These are phyloP conservation scores for Astraeus odoratus DNA, from an alignment of 768 basidiomycete genomes.

Conservation along the genomic window DNA sequence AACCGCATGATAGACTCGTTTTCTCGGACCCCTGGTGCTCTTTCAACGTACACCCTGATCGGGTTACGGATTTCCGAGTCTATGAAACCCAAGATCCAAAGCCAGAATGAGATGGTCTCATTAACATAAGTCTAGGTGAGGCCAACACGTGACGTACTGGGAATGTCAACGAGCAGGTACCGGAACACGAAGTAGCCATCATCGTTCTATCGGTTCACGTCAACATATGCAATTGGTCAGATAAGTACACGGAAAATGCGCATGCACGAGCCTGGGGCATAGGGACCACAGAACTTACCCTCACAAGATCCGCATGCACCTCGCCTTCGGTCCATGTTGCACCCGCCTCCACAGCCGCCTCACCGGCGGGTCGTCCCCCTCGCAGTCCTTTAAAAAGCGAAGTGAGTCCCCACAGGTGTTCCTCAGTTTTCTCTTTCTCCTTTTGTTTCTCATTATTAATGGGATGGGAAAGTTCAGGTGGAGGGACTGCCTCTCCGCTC, in stretches of 20 bases:
- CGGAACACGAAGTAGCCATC: constrained; percentile 74
- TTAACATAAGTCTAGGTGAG: constrained; percentile 4
- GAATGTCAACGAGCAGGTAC: constrained; percentile 74
- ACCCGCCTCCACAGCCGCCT: constrained; percentile 30
- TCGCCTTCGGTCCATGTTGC: constrained; percentile 65
- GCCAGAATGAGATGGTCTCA: constrained; percentile 6
- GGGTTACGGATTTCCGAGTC: constrained; percentile 58
- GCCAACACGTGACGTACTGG: constrained; percentile 46
- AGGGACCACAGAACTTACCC: constrained; percentile 38
- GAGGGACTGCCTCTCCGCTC: constrained; percentile 50
- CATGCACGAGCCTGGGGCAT: background rate
- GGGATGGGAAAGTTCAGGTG: constrained; percentile 25
- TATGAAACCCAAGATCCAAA: constrained; percentile 22
- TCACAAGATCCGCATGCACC: constrained; percentile 71
- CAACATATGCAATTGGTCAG: constrained; percentile 3
- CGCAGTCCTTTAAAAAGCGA: constrained; percentile 65
- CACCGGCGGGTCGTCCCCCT: constrained; percentile 30
- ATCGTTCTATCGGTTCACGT: constrained; percentile 44
- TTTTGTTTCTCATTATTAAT: constrained; percentile 24
- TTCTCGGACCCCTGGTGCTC: constrained; percentile 57
- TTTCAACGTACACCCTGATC: constrained; percentile 65
- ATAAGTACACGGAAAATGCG: constrained; percentile 1
- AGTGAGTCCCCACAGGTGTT: constrained; percentile 46
- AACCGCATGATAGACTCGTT: constrained; percentile 68
- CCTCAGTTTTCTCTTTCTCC: constrained; percentile 23